Conservation (phyloP, 495 filamentous ascomycete genomes). For the Aspergillus conjunctus region DNA sequence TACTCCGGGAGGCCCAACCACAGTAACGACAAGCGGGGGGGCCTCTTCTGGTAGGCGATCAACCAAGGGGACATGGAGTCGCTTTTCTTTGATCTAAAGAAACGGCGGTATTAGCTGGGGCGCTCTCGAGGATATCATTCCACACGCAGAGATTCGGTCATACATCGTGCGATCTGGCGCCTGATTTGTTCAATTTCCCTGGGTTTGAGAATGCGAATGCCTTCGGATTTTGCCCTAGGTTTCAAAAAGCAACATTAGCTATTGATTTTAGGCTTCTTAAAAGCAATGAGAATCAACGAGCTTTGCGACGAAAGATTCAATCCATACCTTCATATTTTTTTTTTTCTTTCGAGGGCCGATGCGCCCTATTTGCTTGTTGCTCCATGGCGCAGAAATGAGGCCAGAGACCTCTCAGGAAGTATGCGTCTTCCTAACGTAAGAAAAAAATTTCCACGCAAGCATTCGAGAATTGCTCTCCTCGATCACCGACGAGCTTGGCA, state of each 20-base stretch:
- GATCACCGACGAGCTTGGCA: slow-evolving; percentile 25
- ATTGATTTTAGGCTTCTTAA: neutral
- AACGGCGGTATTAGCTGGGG: slow-evolving; percentile 10
- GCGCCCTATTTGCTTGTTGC: slow-evolving; percentile 79
- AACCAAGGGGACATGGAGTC: slow-evolving; percentile 91
- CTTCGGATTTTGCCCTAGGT: slow-evolving; percentile 78
- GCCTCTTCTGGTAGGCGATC: slow-evolving; percentile 94
- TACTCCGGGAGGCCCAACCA: slow-evolving; percentile 93
- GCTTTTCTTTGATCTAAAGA: slow-evolving; percentile 83
- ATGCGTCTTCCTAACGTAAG: slow-evolving; percentile 22
- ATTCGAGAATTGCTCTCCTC: slow-evolving; percentile 20
- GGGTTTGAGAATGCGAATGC: slow-evolving; percentile 87
- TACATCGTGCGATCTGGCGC: slow-evolving; percentile 90
- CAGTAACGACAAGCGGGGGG: slow-evolving; percentile 86
- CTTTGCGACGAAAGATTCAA: slow-evolving; percentile 7
- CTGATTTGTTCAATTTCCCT: slow-evolving; percentile 79
- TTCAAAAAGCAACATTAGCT: slow-evolving; percentile 20
- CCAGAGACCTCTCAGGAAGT: slow-evolving; percentile 33
- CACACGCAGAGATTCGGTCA: slow-evolving; percentile 24
- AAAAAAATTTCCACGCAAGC: slow-evolving; percentile 22
- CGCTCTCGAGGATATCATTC: neutral
- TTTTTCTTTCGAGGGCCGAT: slow-evolving; percentile 88
- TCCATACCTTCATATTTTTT: slow-evolving; percentile 67
- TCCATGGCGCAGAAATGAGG: slow-evolving; percentile 61
- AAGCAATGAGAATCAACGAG: neutral